These are phyloP conservation scores for Tetracladium maxilliforme DNA, from an alignment of 2,329 filamentous ascomycete genomes.

Conservation along the genomic window DNA sequence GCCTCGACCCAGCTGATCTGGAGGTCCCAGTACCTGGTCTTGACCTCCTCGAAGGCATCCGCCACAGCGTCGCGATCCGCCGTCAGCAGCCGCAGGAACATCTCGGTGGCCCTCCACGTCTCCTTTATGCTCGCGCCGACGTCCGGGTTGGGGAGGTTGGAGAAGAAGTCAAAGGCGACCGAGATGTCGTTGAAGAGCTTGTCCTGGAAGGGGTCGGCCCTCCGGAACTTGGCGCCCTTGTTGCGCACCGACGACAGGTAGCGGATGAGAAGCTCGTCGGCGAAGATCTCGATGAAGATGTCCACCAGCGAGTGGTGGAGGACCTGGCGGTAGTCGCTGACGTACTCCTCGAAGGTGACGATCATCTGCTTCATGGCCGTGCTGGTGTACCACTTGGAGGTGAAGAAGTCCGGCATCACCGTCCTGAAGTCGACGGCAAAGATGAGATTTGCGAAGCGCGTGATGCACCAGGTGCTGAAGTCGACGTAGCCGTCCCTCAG, in stretches of 20 bases:
- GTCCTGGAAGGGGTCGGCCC: conserved; percentile 74
- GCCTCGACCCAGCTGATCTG: conserved; percentile 93
- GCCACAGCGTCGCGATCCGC: conserved; percentile 60
- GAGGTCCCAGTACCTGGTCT: conserved; percentile 80
- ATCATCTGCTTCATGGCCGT: conserved; percentile 88
- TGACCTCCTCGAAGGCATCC: conserved; percentile 71
- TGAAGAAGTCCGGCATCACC: conserved; percentile 84
- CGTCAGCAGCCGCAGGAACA: conserved; percentile 66
- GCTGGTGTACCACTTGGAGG: conserved; percentile 71
- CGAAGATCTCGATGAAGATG: conserved; percentile 84
- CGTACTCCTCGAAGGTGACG: conserved; percentile 89
- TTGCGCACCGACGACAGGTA: conserved; percentile 82
- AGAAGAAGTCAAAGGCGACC: conserved; percentile 82
- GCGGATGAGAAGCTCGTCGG: conserved; percentile 75
- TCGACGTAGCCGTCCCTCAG: conserved; percentile 90
- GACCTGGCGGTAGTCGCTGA: conserved; percentile 71
- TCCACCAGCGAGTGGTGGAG: conserved; percentile 79
- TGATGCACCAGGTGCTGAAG: conserved; percentile 83
- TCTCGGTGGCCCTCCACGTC: conserved; percentile 84
- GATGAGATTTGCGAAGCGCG: conserved; percentile 72
- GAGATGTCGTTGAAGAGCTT: conserved; percentile 90
- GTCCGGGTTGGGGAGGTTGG: conserved; percentile 52
- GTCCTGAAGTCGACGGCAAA: conserved; percentile 79
- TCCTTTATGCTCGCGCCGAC: conserved; percentile 65
- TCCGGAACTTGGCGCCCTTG: conserved; percentile 76